These are phyloP conservation scores for Stygiomarasmius scandens DNA, from an alignment of 1,284 basidiomycete genomes.

Conservation along the genomic window DNA sequence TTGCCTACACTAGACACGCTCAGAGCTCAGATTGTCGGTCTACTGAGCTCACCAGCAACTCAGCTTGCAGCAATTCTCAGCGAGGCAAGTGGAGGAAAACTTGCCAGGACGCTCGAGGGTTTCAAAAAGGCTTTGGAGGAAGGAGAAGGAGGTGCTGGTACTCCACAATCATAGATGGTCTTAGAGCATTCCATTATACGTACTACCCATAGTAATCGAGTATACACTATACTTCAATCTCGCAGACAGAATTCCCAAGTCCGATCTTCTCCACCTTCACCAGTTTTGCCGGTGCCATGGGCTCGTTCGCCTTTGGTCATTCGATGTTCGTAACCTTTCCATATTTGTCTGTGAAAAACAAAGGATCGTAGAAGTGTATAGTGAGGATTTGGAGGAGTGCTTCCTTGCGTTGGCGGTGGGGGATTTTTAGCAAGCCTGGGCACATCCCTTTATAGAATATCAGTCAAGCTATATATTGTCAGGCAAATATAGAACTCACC, in stretches of 20 bases:
- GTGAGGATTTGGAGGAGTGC: slow-evolving; percentile 57
- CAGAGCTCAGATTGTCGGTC: slow-evolving; percentile 73
- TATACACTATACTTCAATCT: slow-evolving; percentile 15
- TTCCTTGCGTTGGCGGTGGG: slow-evolving; percentile 47
- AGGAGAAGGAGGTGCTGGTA: slow-evolving; percentile 15
- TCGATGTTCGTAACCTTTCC: slow-evolving; percentile 88
- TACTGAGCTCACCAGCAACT: slow-evolving; percentile 70
- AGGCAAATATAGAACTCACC: slow-evolving; percentile 49
- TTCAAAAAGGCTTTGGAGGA: slow-evolving; percentile 76
- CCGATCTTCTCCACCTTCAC: slow-evolving; percentile 73
- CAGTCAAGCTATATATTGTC: slow-evolving; percentile 15
- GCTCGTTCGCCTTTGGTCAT: slow-evolving; percentile 86
- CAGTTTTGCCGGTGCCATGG: slow-evolving; percentile 65
- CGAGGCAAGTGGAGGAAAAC: slow-evolving; percentile 72
- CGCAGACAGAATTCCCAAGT: slow-evolving; percentile 77
- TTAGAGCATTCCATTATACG: background rate
- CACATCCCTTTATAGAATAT: slow-evolving; percentile 60
- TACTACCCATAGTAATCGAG: background rate
- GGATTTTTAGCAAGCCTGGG: slow-evolving; percentile 80
- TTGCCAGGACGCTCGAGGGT: slow-evolving; percentile 78
- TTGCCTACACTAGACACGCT: slow-evolving; percentile 73
- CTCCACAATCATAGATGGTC: background rate
- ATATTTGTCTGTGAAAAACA: slow-evolving; percentile 71
- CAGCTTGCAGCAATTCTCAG: slow-evolving; percentile 71
- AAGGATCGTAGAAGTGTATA: slow-evolving; percentile 85